These are phyloP conservation scores for Eudorina sp. DNA, from an alignment of 139 green algal species.

Conservation along the genomic window DNA sequence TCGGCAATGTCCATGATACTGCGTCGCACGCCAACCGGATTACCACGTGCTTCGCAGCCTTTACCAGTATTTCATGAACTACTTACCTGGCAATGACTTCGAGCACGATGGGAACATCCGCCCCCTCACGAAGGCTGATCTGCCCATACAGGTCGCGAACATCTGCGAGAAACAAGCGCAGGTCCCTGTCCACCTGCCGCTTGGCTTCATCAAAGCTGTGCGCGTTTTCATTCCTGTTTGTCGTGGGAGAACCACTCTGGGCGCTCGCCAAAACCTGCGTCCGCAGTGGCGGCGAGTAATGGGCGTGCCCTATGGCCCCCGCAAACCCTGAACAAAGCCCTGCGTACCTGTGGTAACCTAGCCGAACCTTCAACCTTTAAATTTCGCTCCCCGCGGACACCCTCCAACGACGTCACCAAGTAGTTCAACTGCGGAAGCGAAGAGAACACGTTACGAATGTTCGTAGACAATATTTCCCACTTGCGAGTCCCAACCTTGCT, in stretches of 20 bases:
- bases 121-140: slow-evolving; percentile 43
- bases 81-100: slow-evolving; percentile 43
- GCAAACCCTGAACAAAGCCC: neutral
- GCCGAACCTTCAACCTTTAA: slow-evolving; percentile 48
- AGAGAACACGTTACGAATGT: neutral
- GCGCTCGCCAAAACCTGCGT: neutral
- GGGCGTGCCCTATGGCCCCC: too few relatives aligned
- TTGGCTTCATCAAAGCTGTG: slow-evolving; percentile 49
- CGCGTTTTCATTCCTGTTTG: neutral
- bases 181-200: slow-evolving; percentile 45
- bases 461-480: neutral
- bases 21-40: neutral
- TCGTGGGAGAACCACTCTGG: slow-evolving; percentile 29
- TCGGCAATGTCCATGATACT: slow-evolving; percentile 67
- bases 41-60: too few relatives aligned
- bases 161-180: slow-evolving; percentile 44
- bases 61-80: neutral
- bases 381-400: slow-evolving; percentile 17
- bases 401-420: slow-evolving; percentile 44
- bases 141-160: slow-evolving; percentile 38
- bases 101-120: slow-evolving; percentile 51
- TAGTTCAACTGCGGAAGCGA: slow-evolving; percentile 35
- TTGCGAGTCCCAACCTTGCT: slow-evolving; percentile 21
- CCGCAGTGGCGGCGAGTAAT: neutral
- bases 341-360: slow-evolving; percentile 28